These are phyloP conservation scores for Orbilia quercus DNA, from an alignment of 2,329 filamentous ascomycete species.

Conservation along the genomic window DNA sequence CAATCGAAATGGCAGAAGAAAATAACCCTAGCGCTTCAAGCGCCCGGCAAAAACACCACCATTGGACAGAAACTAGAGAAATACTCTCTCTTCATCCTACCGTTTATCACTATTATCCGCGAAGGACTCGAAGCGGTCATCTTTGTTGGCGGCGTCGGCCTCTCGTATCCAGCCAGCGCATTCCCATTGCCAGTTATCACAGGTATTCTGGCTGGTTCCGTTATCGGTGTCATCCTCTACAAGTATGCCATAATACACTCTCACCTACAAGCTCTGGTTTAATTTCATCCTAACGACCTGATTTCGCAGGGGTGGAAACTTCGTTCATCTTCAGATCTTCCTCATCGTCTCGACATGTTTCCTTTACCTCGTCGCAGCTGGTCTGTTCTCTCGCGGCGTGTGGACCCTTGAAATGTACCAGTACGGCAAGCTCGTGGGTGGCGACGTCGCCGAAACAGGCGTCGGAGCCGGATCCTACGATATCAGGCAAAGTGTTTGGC, in stretches of 20 bases:
- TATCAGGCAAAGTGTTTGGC: constrained; percentile 81
- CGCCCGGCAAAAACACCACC: constrained; percentile 61
- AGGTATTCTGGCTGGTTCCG: constrained; percentile 74
- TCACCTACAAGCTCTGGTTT: constrained; percentile 41
- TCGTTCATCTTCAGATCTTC: constrained; percentile 77
- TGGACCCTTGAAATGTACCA: constrained; percentile 78
- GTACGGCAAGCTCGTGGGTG: constrained; percentile 75
- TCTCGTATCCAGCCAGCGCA: constrained; percentile 77
- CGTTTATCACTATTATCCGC: constrained; percentile 86
- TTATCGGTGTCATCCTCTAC: constrained; percentile 81
- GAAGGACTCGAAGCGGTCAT: constrained; percentile 88
- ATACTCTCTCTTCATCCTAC: constrained; percentile 86
- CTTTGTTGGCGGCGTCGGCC: constrained; percentile 85
- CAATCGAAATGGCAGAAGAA: constrained; percentile 89
- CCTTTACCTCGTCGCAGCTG: constrained; percentile 84
- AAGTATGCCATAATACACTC: constrained; percentile 68
- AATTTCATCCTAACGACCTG: not conserved
- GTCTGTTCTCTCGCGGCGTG: constrained; percentile 80
- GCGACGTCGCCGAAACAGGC: constrained; percentile 71
- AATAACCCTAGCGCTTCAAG: constrained; percentile 76
- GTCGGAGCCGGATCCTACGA: constrained; percentile 81
- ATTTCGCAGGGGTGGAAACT: constrained; percentile 68
- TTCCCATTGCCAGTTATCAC: constrained; percentile 81
- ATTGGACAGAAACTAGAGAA: constrained; percentile 76
- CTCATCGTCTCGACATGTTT: constrained; percentile 84